phyloP scores from a whole-genome alignment of 2,329 filamentous ascomycete species.

The Aspergillus sp. region DNA sequence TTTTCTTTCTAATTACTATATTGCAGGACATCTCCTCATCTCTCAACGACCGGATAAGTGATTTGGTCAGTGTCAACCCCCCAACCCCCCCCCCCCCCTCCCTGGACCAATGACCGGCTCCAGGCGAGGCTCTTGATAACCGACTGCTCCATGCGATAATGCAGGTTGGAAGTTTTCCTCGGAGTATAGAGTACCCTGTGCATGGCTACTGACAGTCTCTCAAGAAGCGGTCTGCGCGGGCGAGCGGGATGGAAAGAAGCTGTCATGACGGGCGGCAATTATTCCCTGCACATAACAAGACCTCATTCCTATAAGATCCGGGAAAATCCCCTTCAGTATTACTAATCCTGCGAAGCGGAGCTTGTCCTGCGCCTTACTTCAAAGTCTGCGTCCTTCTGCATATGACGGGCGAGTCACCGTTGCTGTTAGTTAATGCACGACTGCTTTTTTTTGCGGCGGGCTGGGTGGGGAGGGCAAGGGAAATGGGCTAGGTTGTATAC shows the following conservation, averaged over 20 bases:
- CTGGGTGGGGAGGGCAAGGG: neutral
- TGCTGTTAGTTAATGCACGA: constrained; percentile 1
- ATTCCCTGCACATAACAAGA: neutral
- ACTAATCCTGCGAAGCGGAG: neutral
- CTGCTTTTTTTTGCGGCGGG: neutral
- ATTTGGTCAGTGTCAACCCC: neutral
- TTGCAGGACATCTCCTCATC: neutral
- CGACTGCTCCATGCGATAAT: neutral
- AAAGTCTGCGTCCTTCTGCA: neutral
- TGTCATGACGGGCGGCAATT: neutral
- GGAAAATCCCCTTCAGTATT: neutral
- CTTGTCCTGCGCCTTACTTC: too few relatives aligned
- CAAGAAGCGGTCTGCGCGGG: constrained; percentile 26
- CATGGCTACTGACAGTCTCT: constrained; percentile 8
- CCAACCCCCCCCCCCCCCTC: neutral
- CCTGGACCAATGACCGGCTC: neutral
- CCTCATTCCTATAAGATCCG: neutral
- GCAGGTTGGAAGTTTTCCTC: neutral
- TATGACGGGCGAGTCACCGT: neutral
- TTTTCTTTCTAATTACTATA: too few relatives aligned
- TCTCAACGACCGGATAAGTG: neutral
- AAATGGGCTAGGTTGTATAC: neutral
- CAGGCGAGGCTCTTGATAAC: neutral
- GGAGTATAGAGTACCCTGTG: constrained; percentile 8
- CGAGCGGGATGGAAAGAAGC: constrained; percentile 5